A percentile compares a stretch with the other conserved stretches of the same genome.
Conservation (phyloP, 78 protist genomes). For the Corallochytrium limacisporum region DNA sequence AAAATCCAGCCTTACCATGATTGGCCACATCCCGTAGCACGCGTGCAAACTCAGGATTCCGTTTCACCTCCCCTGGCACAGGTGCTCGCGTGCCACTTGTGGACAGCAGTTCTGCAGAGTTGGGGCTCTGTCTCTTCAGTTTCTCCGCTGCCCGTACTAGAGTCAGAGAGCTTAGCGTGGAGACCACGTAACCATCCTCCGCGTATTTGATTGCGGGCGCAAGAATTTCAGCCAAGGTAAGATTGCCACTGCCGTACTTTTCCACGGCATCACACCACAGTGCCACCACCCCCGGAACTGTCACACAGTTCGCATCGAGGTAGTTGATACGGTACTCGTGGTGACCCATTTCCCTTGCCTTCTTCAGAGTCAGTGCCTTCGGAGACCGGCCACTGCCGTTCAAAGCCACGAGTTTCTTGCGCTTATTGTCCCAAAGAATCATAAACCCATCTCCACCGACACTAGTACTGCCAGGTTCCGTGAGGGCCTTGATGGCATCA, state of each 20-base stretch:
- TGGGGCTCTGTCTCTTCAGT: neutral
- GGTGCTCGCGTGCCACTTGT: conserved; percentile 38
- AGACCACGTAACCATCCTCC: conserved; percentile 37
- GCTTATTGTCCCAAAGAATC: conserved; percentile 19
- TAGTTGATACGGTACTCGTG: too few relatives aligned
- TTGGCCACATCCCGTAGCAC: conserved; percentile 20
- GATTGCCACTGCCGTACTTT: conserved; percentile 20
- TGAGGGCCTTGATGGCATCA: conserved; percentile 44
- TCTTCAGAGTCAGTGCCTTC: conserved; percentile 5
- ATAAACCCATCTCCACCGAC: conserved; percentile 70
- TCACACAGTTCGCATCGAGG: neutral
- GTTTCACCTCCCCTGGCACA: conserved; percentile 30
- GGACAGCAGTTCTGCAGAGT: conserved; percentile 14
- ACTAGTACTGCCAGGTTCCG: conserved; percentile 51
- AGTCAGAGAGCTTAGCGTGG: neutral
- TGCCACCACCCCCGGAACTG: conserved; percentile 49
- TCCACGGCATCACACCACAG: conserved; percentile 59
- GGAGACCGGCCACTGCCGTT: conserved; percentile 67
- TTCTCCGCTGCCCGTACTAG: neutral
- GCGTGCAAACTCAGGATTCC: conserved; percentile 28
- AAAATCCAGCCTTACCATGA: conserved; percentile 53
- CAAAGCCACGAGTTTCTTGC: conserved; percentile 23
- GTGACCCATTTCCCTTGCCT: neutral
- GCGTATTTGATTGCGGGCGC: conserved; percentile 51
- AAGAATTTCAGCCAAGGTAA: conserved; percentile 23